A percentile compares a stretch with the other conserved stretches of the same genome.
Conservation (phyloP, 176 grass and related monocot species). For the Echinochloa phyllopogon region DNA sequence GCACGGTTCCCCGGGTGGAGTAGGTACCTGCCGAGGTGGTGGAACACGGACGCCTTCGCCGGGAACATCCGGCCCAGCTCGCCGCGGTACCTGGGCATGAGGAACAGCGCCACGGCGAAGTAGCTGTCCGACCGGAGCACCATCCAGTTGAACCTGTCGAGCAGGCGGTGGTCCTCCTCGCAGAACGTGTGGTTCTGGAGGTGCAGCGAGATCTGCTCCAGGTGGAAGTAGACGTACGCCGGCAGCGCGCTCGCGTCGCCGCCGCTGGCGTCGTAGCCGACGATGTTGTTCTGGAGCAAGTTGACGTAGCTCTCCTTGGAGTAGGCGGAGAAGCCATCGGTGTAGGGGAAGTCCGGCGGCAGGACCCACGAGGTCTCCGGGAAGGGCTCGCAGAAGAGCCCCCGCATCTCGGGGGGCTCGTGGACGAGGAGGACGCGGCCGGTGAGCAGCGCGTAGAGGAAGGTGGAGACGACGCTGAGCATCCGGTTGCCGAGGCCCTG, state of each 20-base stretch:
- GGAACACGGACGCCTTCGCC: conserved; percentile 66
- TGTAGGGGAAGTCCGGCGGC: conserved; percentile 64
- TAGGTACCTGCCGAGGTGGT: conserved; percentile 80
- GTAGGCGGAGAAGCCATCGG: conserved; percentile 9
- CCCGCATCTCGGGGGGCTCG: conserved; percentile 42
- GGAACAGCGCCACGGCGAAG: conserved; percentile 71
- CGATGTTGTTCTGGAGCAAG: conserved; percentile 50
- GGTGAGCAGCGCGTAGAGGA: conserved; percentile 83
- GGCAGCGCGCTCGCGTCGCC: conserved; percentile 32
- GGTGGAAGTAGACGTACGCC: conserved; percentile 67
- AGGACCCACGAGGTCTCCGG: conserved; percentile 75
- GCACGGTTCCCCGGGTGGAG: conserved; percentile 67
- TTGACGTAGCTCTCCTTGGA: conserved; percentile 49
- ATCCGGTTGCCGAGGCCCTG: conserved; percentile 80
- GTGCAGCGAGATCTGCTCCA: conserved; percentile 40
- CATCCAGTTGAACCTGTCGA: conserved; percentile 68
- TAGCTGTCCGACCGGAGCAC: conserved; percentile 78
- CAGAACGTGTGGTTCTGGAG: conserved; percentile 64
- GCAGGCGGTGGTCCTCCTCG: conserved; percentile 63
- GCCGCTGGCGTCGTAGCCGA: conserved; percentile 22
- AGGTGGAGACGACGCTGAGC: conserved; percentile 68
- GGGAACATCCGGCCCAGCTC: conserved; percentile 74
- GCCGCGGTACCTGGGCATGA: conserved; percentile 53
- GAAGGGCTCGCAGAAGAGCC: conserved; percentile 88
- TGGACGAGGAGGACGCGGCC: conserved; percentile 63